Conservation (phyloP, 345 rosid species). For the Xanthoceras sorbifolium region DNA sequence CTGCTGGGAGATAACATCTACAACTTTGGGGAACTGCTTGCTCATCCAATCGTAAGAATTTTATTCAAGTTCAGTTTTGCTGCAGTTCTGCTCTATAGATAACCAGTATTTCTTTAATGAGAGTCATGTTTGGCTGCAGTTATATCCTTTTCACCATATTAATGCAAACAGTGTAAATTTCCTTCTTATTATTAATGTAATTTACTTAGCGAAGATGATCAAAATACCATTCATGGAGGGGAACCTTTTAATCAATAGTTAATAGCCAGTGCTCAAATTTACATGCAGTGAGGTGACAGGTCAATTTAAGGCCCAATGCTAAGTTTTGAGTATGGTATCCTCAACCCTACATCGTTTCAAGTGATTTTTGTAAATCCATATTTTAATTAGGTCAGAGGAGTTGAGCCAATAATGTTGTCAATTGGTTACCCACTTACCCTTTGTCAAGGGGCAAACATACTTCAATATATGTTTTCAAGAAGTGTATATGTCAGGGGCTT, state of each 20-base stretch:
- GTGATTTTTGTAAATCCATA: not conserved
- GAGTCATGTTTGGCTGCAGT: not conserved
- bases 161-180: not conserved
- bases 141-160: not conserved
- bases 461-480: not conserved
- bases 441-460: not conserved
- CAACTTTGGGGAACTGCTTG: constrained; percentile 97
- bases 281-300: not conserved
- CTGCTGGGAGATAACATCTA: constrained; percentile 97
- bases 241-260: not conserved
- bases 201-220: not conserved
- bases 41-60: constrained; percentile 96
- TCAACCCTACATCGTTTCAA: not conserved
- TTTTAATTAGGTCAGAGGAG: not conserved
- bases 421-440: not conserved
- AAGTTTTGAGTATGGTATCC: not conserved
- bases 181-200: not conserved
- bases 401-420: not conserved
- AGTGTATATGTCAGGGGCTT: not conserved
- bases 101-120: not conserved
- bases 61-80: not conserved
- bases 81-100: not conserved
- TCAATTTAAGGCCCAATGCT: not conserved
- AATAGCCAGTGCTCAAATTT: not conserved
- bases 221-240: not conserved